Evolutionary conservation across 1,284 basidiomycete species (phyloP), one percentile per base, ranked within the genome.

Genomic region (Pascua sp.): DNA sequence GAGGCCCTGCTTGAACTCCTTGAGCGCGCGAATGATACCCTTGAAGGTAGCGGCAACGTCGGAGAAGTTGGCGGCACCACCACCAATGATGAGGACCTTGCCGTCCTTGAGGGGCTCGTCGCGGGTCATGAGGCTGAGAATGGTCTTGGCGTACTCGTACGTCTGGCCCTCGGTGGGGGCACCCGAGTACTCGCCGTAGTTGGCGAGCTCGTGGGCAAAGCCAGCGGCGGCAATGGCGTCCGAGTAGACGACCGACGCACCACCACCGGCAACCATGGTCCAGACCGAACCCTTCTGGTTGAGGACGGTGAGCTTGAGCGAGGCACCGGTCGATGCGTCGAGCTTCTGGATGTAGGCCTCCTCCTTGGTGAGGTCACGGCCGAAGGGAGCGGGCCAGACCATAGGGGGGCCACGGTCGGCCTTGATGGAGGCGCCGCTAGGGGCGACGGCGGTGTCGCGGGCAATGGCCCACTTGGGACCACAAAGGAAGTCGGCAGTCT

Each of bases 1-100:
- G 64, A 96, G 84, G 53, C 86, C 86, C 55, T 84, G 81, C 82
- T 94, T 91, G 85, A 86, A 93, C 80, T 93, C 89, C 83, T 96
- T 90, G 69, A 98, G 84, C 17, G 95, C 95, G 60, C 87, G 90
- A 77, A 98, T 98, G 83, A 98, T 98, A 67, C 95, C 95, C 84
- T 98, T 98, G 88, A 98, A 98, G 63, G 95, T 98, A 15, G 95
- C 89, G 43, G 95, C 95, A 68, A 98, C 94, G 77, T 98, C 98
- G 76, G 94, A 98, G 81, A 98, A 98, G 86, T 98, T 98, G 81
- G 95, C 95, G 67, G 98, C 73, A 67, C 95, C 95, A 82, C 96
- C 96, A 79, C 95, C 96, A 66, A 98, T 97, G 84, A 98, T 97
- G 78, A 98, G 89, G 73, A 98, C 86, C 82, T 98, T 98, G 81